Base-by-base conservation (phyloP, 2,329 filamentous ascomycete species). In the Fusarium sp. region DNA sequence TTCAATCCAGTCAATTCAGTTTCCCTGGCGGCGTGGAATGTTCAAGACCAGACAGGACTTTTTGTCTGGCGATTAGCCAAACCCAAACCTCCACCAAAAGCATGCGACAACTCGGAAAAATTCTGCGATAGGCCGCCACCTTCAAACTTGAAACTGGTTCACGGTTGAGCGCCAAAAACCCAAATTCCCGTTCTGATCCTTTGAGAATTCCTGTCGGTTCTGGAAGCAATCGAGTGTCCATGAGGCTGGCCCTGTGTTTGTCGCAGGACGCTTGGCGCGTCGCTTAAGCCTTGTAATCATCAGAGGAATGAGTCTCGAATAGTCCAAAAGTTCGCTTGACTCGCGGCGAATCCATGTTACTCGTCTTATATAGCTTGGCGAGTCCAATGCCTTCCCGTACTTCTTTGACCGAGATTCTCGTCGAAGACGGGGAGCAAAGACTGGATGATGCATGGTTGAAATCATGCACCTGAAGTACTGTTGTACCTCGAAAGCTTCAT, bases 1-100 rank as follows among this genome's bases (percentile, higher is more conserved):
- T 60, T 58, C 50, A 20, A 35, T 38, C 18, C 4, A 52, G 27
- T 56, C 35, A 18, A 14, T 38, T 27, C 13, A 18, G 7, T 59
- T 59, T 22, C 27, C 13, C 9, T 52, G 37, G 40, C 10, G 47
- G 47, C 27, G 45, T 74, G 60, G 63, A 71, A 73, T 73, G 67
- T 22, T 62, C 60, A 64, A 37, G 37, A 13, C 60, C 50, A 18
- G 18, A 38, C 40, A 37, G 56, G 62, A 69, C 38, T 42, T 31
- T 29, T 56, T 38, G 57, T 40, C 35, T 29, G 45, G 61, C 45
- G 31, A 63, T 68, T 69, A 69, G 50, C 61, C 27, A 74, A 74
- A 72, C 58, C 61, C 62, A 69, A 56, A 59, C 40, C 65, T 62
- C 54, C 61, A 66, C 71, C 45, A 42, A 65, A 24, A 16, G 18